Evolutionary conservation across 2,329 filamentous ascomycete species (phyloP).

Genomic region (Scytalidium sp.): DNA sequence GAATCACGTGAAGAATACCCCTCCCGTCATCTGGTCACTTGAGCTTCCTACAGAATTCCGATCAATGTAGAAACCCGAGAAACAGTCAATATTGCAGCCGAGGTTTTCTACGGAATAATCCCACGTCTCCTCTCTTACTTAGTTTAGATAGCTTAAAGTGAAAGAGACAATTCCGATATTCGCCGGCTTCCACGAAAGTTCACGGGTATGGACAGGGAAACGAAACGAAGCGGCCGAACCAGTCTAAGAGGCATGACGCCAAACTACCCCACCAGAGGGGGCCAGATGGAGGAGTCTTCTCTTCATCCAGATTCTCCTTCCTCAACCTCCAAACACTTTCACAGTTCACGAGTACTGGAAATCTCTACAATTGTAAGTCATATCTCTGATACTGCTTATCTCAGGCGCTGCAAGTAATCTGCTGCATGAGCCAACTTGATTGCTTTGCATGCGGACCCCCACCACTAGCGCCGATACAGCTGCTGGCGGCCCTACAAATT

Average conservation of each 20-base stretch:
- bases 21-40: too few relatives aligned
- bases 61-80: too few relatives aligned
- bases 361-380: background rate
- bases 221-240: background rate
- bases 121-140: background rate
- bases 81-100: background rate
- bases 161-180: background rate
- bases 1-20: too few relatives aligned
- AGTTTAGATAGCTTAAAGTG: background rate
- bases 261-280: background rate
- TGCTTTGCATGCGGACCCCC: conserved; percentile 1
- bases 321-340: background rate
- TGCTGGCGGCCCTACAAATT: background rate
- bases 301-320: background rate
- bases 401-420: background rate
- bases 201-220: background rate
- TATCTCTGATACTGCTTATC: background rate
- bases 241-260: background rate
- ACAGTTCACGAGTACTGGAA: background rate
- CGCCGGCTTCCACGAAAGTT: background rate
- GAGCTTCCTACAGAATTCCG: too few relatives aligned
- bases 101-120: background rate
- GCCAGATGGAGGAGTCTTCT: conserved; percentile 1
- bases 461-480: conserved; percentile 3
- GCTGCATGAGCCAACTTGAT: conserved; percentile 1